Evolutionary conservation across 192 early-diverging fungal species (phyloP).

Genomic region (Mortierella alpina): DNA sequence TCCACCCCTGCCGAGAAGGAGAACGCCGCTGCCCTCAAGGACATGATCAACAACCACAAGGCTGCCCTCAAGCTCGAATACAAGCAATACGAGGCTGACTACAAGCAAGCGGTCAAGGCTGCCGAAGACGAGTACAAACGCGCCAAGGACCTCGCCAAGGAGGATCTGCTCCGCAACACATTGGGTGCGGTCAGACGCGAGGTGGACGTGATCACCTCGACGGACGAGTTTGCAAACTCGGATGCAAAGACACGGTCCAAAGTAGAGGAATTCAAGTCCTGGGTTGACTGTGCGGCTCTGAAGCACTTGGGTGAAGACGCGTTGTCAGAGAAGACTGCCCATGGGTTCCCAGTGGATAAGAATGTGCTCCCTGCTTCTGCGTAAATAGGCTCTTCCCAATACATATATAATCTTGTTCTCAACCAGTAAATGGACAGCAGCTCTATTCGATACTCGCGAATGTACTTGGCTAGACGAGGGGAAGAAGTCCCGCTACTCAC

Average conservation of each 20-base stretch:
- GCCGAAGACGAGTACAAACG: slow-evolving; percentile 26
- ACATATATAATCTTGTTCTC: no score
- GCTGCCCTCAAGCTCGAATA: slow-evolving; percentile 16
- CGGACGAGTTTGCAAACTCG: slow-evolving; percentile 9
- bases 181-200: slow-evolving; percentile 11
- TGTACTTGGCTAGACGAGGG: no score
- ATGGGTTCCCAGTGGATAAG: no score
- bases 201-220: slow-evolving; percentile 9
- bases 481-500: no score
- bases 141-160: slow-evolving; percentile 20
- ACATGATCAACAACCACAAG: slow-evolving; percentile 27
- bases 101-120: slow-evolving; percentile 21
- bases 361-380: no score
- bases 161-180: slow-evolving; percentile 7
- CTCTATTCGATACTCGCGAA: no score
- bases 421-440: no score
- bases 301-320: not conserved
- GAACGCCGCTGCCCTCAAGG: slow-evolving; percentile 23
- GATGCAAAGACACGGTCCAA: slow-evolving; percentile 32
- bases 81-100: slow-evolving; percentile 13
- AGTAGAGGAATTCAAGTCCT: slow-evolving; percentile 5
- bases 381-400: no score
- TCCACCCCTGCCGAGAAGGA: slow-evolving; percentile 15
- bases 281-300: not conserved
- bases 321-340: no score